Percentiles rank a stretch among this genome's conserved stretches.
phyloP scores from a whole-genome alignment of 176 grass and related monocot species.

The Microstegium vimineum region DNA sequence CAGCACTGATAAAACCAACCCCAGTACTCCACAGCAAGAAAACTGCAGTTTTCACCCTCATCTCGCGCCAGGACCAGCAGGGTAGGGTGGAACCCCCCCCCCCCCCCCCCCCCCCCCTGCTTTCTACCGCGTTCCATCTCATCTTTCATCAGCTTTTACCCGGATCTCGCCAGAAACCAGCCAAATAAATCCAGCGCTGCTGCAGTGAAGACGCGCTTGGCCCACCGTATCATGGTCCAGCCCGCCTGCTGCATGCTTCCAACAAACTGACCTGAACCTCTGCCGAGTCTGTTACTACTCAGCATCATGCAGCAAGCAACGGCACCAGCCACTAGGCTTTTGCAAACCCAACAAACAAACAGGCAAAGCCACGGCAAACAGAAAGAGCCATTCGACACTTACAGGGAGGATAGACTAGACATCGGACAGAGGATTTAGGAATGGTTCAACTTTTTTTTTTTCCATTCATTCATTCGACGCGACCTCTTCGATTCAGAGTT shows the following conservation, averaged over 20 bases:
- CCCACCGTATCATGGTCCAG: constrained; percentile 30
- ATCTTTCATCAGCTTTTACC: not conserved
- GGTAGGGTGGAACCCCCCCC: not conserved
- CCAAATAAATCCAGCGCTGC: constrained; percentile 34
- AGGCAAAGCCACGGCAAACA: not conserved
- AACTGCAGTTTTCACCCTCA: not conserved
- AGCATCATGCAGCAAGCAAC: constrained; percentile 5
- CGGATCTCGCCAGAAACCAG: not conserved
- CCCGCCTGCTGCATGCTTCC: not conserved
- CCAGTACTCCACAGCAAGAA: not conserved
- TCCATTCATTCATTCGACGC: not conserved
- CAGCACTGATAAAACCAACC: not conserved
- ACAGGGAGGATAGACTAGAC: not conserved
- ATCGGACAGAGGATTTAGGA: not conserved
- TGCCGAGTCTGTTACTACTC: not conserved
- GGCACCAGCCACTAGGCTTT: not conserved
- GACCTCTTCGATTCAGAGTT: not conserved
- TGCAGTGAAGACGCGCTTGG: constrained; percentile 26
- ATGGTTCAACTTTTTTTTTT: not conserved
- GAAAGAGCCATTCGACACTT: not conserved
- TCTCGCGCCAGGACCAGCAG: not conserved
- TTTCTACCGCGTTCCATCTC: not conserved
- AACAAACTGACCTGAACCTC: constrained; percentile 1
- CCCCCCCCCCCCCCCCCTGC: too few species aligned
- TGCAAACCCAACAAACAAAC: not conserved